Percentiles rank a stretch among this genome's conserved stretches.
phyloP scores from a whole-genome alignment of 1,284 basidiomycete species.

The Nidula niveotomentosa region DNA sequence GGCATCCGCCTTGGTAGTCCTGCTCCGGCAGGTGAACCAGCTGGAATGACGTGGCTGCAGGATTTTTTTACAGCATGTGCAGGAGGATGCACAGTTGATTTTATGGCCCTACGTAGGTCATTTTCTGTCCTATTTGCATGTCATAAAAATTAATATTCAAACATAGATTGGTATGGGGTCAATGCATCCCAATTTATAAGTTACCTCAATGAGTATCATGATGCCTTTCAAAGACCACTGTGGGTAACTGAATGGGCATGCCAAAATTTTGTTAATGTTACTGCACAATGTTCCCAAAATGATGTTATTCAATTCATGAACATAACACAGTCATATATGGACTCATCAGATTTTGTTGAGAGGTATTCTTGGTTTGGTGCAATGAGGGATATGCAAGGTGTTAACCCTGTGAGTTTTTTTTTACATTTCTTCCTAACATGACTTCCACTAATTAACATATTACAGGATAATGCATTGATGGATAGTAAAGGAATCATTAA shows the following conservation, averaged over 20 bases:
- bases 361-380: conserved; percentile 49
- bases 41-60: conserved; percentile 52
- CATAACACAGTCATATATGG: conserved; percentile 53
- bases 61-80: conserved; percentile 48
- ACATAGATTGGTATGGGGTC: conserved; percentile 49
- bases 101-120: conserved; percentile 30
- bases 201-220: conserved; percentile 49
- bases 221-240: conserved; percentile 45
- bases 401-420: conserved; percentile 26
- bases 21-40: conserved; percentile 55
- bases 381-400: conserved; percentile 30
- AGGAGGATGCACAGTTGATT: conserved; percentile 40
- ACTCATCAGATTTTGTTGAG: conserved; percentile 47
- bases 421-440: not conserved
- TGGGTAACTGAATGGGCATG: conserved; percentile 64
- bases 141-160: conserved; percentile 20
- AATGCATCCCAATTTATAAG: conserved; percentile 43
- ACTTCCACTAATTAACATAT: not conserved
- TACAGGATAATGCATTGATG: conserved; percentile 30
- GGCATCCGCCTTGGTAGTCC: conserved; percentile 59
- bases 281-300: conserved; percentile 43
- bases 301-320: conserved; percentile 52
- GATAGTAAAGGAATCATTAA: conserved; percentile 27
- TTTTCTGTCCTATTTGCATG: not conserved
- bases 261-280: conserved; percentile 55